phyloP scores from a whole-genome alignment of 2,329 filamentous ascomycete species.

The Aspergillus tubingensis region DNA sequence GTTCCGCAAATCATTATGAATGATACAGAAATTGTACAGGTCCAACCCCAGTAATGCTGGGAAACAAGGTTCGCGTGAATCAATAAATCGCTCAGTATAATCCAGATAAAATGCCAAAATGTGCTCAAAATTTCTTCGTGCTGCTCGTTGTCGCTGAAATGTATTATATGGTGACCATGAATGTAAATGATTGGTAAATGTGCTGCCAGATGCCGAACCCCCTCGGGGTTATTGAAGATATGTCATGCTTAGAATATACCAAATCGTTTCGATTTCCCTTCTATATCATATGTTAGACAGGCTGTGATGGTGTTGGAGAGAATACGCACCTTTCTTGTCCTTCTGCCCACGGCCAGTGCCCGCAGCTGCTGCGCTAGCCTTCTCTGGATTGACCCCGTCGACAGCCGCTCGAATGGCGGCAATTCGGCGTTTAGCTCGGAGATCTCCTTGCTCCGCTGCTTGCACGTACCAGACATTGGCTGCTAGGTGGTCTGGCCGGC shows the following conservation, averaged over 20 bases:
- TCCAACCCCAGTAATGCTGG: not conserved
- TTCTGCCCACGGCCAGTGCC: constrained; percentile 16
- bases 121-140: not conserved
- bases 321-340: constrained; percentile 12
- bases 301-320: not conserved
- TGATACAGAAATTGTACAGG: not conserved
- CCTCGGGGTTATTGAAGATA: not conserved
- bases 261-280: constrained; percentile 3
- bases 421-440: constrained; percentile 82
- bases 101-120: not conserved
- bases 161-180: not conserved
- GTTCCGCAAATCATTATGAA: not conserved
- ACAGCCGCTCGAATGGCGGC: constrained; percentile 84
- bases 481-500: constrained; percentile 88
- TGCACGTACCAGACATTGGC: constrained; percentile 99
- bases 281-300: not conserved
- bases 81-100: not conserved
- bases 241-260: not conserved
- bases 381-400: constrained; percentile 50
- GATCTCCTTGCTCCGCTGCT: constrained; percentile 88
- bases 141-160: not conserved
- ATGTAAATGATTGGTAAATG: not conserved
- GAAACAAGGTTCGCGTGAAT: not conserved
- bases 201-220: not conserved
- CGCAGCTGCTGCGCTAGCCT: constrained; percentile 22